Conservation (phyloP, 169 alveolate species). For the Neospora caninum region DNA sequence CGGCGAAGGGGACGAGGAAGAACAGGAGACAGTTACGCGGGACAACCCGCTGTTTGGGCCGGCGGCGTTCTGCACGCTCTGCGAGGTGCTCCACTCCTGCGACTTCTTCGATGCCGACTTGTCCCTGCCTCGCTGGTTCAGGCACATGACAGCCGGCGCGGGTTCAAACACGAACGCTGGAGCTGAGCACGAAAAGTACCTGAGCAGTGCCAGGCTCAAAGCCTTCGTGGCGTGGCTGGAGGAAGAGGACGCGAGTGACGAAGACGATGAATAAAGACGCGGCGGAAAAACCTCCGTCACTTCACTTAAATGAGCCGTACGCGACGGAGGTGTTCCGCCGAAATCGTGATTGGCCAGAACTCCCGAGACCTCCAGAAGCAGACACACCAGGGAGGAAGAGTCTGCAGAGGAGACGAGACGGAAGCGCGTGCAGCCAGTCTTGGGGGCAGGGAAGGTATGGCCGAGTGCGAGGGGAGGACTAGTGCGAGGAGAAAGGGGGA, state of each 20-base stretch:
- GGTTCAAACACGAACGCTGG: background rate
- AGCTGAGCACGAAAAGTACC: background rate
- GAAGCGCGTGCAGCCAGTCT: background rate
- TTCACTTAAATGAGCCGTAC: background rate
- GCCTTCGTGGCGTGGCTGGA: constrained; percentile 12
- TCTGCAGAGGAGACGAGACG: too few species aligned
- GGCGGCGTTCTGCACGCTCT: background rate
- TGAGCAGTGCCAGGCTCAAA: background rate
- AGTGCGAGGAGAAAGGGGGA: background rate
- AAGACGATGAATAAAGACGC: background rate
- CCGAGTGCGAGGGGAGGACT: background rate
- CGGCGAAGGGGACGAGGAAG: background rate
- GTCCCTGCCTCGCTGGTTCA: background rate
- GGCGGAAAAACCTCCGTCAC: background rate
- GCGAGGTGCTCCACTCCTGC: background rate
- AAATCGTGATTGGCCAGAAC: background rate
- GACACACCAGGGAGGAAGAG: background rate
- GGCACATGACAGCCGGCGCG: background rate
- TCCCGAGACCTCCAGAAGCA: background rate
- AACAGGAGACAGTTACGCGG: background rate
- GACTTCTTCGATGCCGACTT: background rate
- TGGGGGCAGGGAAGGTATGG: background rate
- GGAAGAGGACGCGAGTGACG: constrained; percentile 12
- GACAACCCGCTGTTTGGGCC: background rate
- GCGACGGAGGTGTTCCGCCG: background rate